Evolutionary conservation across 257 asterid species (phyloP).

Genomic region (Solanum etuberosum): DNA sequence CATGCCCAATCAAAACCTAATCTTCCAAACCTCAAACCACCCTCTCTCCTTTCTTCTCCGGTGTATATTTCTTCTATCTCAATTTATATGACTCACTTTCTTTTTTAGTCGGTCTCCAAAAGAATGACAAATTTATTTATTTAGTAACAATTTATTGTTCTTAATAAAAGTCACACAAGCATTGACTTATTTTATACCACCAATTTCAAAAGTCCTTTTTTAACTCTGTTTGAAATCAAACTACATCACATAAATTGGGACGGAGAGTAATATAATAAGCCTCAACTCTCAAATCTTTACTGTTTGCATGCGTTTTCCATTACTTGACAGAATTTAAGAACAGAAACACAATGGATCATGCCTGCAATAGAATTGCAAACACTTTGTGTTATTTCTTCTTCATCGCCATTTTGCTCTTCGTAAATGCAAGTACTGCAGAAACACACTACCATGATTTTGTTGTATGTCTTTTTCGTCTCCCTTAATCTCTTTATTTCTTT

Average conservation of each 20-base stretch:
- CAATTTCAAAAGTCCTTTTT: too few relatives aligned
- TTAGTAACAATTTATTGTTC: too few relatives aligned
- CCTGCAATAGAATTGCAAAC: not conserved
- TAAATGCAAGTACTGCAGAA: constrained; percentile 36
- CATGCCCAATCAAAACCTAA: constrained; percentile 18
- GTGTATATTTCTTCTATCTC: not conserved
- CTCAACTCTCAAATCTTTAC: not conserved
- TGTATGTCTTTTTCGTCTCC: constrained; percentile 23
- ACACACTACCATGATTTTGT: constrained; percentile 51
- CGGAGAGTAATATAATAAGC: not conserved
- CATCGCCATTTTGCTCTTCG: constrained; percentile 16
- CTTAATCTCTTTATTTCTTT: not conserved
- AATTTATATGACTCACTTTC: too few relatives aligned
- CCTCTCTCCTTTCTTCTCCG: constrained; percentile 8
- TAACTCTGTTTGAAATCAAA: not conserved
- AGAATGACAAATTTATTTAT: not conserved
- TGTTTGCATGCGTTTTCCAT: not conserved
- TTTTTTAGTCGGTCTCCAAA: not conserved
- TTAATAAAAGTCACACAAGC: not conserved
- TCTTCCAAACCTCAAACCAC: constrained; percentile 35
- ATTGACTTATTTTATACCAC: not conserved
- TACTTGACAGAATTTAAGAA: not conserved
- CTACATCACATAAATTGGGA: not conserved
- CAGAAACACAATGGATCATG: constrained; percentile 7
- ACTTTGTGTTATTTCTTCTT: constrained; percentile 12